These are phyloP conservation scores for Trifolium dubium DNA, from an alignment of 306 rosid species.

Conservation along the genomic window DNA sequence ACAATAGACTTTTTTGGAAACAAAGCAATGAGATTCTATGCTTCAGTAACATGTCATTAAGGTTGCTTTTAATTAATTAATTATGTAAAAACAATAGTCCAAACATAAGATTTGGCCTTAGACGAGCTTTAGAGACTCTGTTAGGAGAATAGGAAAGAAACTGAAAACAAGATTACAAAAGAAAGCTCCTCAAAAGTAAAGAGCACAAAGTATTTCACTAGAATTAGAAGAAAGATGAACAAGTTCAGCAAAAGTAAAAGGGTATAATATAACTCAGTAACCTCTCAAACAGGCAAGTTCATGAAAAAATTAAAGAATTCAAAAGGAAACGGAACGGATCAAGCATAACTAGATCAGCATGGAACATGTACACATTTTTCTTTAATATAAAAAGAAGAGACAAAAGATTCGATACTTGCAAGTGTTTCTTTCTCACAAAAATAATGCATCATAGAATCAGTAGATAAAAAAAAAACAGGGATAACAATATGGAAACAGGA, in stretches of 20 bases:
- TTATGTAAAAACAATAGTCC: not conserved
- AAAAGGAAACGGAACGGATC: constrained; percentile 12
- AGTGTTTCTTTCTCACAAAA: constrained; percentile 29
- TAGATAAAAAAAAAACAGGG: constrained; percentile 18
- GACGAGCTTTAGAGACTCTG: not conserved
- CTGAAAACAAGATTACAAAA: not conserved
- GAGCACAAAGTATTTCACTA: not conserved
- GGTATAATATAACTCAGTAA: not conserved
- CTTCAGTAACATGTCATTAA: not conserved
- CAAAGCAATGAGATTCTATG: not conserved
- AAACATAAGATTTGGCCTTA: constrained; percentile 5
- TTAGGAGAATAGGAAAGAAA: not conserved
- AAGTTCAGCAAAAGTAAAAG: constrained; percentile 4
- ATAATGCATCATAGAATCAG: constrained; percentile 5
- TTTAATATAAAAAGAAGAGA: not conserved
- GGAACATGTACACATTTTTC: not conserved
- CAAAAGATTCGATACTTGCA: constrained; percentile 2
- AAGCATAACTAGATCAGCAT: constrained; percentile 5
- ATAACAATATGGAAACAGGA: constrained; percentile 14
- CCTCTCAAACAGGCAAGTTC: not conserved
- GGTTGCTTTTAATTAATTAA: not conserved
- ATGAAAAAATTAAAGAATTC: not conserved
- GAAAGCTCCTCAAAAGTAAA: not conserved
- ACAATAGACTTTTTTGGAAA: not conserved
- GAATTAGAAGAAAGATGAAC: not conserved